These are phyloP conservation scores for Panus rudis DNA, from an alignment of 768 basidiomycete genomes.

Conservation along the genomic window DNA sequence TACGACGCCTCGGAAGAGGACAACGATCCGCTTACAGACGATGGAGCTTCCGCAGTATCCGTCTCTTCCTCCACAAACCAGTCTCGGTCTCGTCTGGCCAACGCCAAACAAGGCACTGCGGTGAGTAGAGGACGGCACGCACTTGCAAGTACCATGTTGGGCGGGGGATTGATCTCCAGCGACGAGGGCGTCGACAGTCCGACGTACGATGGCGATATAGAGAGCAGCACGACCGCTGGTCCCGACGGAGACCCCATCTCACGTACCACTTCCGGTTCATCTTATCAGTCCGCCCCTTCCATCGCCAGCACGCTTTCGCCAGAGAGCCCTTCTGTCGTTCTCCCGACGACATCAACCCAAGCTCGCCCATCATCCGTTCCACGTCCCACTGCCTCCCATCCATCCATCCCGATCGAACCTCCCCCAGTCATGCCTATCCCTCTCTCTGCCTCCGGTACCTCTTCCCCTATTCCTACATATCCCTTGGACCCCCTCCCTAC, in stretches of 20 bases:
- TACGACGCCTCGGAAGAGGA: conserved; percentile 71
- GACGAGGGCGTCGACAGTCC: conserved; percentile 79
- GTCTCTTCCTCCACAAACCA: conserved; percentile 27
- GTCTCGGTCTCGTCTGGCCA: conserved; percentile 19
- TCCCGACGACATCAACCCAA: conserved; percentile 3
- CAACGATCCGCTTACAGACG: conserved; percentile 82
- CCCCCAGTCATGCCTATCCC: no score
- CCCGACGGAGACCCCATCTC: conserved; percentile 32
- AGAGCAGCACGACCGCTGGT: conserved; percentile 63
- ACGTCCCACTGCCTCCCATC: conserved; percentile 7
- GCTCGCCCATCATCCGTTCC: conserved; percentile 2
- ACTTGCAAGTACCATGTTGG: conserved; percentile 15
- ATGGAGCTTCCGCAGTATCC: conserved; percentile 46
- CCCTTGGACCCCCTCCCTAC: conserved; percentile 8
- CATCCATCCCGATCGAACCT: conserved; percentile 9
- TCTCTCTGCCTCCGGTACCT: conserved; percentile 11
- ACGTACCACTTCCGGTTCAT: conserved; percentile 6
- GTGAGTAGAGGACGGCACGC: conserved; percentile 9
- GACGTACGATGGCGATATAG: conserved; percentile 87
- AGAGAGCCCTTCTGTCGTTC: conserved; percentile 27
- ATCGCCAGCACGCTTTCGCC: conserved; percentile 46
- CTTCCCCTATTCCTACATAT: conserved; percentile 7
- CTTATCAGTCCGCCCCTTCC: conserved; percentile 24
- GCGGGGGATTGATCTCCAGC: conserved; percentile 64
- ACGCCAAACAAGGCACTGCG: not conserved